Base-by-base conservation (phyloP, 208 protist species). In the Phytomonas sp. region DNA sequence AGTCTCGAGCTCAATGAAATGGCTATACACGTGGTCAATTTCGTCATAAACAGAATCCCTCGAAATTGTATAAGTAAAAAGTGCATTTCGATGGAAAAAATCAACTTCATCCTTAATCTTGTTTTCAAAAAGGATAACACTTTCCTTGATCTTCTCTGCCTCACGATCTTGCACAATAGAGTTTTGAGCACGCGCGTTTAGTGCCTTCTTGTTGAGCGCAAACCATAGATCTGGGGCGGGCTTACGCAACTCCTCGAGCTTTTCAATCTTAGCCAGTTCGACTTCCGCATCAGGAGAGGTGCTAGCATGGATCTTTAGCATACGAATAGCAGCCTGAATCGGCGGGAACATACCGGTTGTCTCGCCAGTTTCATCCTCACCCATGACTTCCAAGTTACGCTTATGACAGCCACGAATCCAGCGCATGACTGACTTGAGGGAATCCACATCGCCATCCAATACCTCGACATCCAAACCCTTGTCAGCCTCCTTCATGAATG, bases 401-500 rank as follows among this genome's bases (percentile, higher is more conserved):
- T 92, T 89, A 63, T 89, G 85, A 73, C 91, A 96, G 66, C 96
- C 93, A 32, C 93, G 87, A 81, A 97, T 96, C 89, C 91, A 95
- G 23, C 90, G 84, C 89, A 97, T 95, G 36, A 96, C 93, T 46
- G 86, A 94, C 81, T 95, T 94, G 61, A 97, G 81, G 0, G 93
- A 85, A 32, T 96, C 92, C 17, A 96, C 83, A 73, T 95, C 84
- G 36, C 91, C 94, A 69, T 96, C 88, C 26, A 93, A 78, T 32
- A 94, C 90, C 79, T 97, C 95, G 63, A 94, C 89, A 74, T 96
- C 90, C 8, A 99, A 77, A 11, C 93, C 93, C 60, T 87, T 87
- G 75, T 97, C 92, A 4, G 89, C 94, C 72, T 90, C 91, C 73
- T 91, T 92, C 70, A 98, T 97, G 71, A 98, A 98, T n/a, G 67